Base-by-base conservation (phyloP, 148 eudicot species). In the Camellia sinensis region DNA sequence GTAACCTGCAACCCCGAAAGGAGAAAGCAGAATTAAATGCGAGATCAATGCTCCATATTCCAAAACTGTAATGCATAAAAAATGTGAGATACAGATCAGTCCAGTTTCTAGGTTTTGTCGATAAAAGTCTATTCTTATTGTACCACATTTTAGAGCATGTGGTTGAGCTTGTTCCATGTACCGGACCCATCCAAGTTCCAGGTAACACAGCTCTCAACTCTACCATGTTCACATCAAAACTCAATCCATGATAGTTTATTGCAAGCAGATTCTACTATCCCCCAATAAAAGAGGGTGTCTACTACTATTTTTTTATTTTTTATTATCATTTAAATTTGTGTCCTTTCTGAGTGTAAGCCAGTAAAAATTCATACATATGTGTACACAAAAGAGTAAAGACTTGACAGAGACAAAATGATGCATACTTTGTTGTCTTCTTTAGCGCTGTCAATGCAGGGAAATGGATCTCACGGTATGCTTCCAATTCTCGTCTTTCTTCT, bases 391-490 rank as follows among this genome's bases (percentile, higher is more conserved):
- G n/a, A 53, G n/a, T 61, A 53, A 44, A 8, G 44, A 53, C 44
- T 61, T 2, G 57, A 53, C 2, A 52, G 12, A 77, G 65, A 44
- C 21, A 44, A 61, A 13, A 80, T 14, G 21, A 18, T 41, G 67
- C 95, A 67, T 96, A 96, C 99, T 83, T 94, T 76, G 78, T 86
- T 45, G 83, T 82, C 78, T 85, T 89, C 82, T 78, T 83, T 62
- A 86, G 88, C 67, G 82, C 87, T 22, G 90, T 79, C 81, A 97
- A 85, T 63, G 86, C 97, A 66, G 99, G 95, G 82, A 97, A 97
- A 83, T 97, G 99, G 77, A 88, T 81, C 77, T 87, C 82, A 14
- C 98, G 91, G 85, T 92, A 97, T 74, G 97, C 97, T 87, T 94
- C 93, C 86, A 97, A 73, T 87, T 97, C 97, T 48, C 85, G 86